Conservation (phyloP, 495 filamentous ascomycete genomes). For the Pseudotulostoma volvatum region DNA sequence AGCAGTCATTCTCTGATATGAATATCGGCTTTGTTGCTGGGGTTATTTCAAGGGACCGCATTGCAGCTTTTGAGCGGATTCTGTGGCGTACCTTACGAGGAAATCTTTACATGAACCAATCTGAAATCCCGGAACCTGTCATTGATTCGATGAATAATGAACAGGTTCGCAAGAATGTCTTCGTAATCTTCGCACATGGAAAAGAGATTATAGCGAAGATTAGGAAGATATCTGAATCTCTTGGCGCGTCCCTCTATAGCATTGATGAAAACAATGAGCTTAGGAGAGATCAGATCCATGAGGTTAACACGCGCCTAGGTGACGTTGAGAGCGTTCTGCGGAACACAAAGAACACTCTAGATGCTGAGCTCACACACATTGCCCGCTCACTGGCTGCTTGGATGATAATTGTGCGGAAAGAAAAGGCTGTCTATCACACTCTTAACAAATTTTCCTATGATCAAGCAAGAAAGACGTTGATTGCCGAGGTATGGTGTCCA, state of each 20-base stretch:
- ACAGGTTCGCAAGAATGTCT: constrained; percentile 87
- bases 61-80: constrained; percentile 90
- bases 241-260: constrained; percentile 86
- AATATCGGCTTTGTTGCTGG: constrained; percentile 99
- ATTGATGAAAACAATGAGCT: constrained; percentile 95
- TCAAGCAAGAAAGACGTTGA: constrained; percentile 82
- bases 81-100: constrained; percentile 92
- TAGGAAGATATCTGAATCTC: constrained; percentile 92
- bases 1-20: constrained; percentile 84
- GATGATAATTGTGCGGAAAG: constrained; percentile 95
- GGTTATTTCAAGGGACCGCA: constrained; percentile 84
- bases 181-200: constrained; percentile 97
- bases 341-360: constrained; percentile 92
- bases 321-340: constrained; percentile 81
- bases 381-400: constrained; percentile 76
- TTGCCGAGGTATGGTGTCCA: constrained; percentile 95
- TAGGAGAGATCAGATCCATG: constrained; percentile 83
- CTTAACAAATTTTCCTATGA: constrained; percentile 95
- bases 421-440: constrained; percentile 95
- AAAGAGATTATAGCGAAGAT: constrained; percentile 98
- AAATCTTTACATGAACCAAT: constrained; percentile 99
- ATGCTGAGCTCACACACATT: constrained; percentile 86
- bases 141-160: constrained; percentile 86
- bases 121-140: constrained; percentile 90
- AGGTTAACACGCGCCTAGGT: constrained; percentile 80